Conservation (phyloP, 2,329 filamentous ascomycete genomes). For the Colletotrichum gloeosporioides region DNA sequence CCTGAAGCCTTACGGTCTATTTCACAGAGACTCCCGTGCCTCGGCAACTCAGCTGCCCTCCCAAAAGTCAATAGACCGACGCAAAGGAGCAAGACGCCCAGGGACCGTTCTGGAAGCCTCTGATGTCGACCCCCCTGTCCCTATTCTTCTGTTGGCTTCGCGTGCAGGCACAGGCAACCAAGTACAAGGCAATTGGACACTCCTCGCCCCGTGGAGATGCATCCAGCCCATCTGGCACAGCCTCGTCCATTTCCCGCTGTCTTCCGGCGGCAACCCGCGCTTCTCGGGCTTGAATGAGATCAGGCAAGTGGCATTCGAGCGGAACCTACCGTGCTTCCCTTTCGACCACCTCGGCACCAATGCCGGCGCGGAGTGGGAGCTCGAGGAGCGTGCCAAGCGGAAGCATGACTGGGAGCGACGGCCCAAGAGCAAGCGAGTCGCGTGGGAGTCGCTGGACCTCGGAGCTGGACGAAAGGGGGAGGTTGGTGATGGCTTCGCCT, state of each 20-base stretch:
- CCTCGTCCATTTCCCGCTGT: conserved; percentile 81
- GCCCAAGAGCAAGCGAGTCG: conserved; percentile 81
- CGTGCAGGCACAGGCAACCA: conserved; percentile 52
- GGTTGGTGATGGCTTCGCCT: conserved; percentile 80
- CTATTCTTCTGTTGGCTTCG: conserved; percentile 72
- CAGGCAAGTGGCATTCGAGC: conserved; percentile 83
- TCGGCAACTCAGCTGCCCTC: conserved; percentile 70
- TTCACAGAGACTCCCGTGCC: conserved; percentile 71
- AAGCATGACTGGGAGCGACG: conserved; percentile 74
- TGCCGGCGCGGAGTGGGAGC: conserved; percentile 81
- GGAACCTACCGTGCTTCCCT: conserved; percentile 81
- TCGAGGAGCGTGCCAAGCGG: conserved; percentile 64
- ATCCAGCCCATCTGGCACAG: conserved; percentile 86
- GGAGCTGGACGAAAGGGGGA: conserved; percentile 80
- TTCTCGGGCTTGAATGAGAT: conserved; percentile 84
- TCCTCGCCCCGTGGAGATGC: conserved; percentile 90
- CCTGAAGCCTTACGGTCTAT: conserved; percentile 60
- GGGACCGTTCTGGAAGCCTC: conserved; percentile 66
- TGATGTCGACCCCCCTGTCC: conserved; percentile 75
- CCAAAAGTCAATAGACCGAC: conserved; percentile 81
- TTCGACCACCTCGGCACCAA: conserved; percentile 81
- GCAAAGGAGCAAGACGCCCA: conserved; percentile 68
- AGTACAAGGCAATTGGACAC: conserved; percentile 76
- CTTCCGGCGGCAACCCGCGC: conserved; percentile 78
- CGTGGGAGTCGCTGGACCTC: conserved; percentile 77